Evolutionary conservation across 176 grass and related monocot species (phyloP).

Genomic region (Triticum urartu): DNA sequence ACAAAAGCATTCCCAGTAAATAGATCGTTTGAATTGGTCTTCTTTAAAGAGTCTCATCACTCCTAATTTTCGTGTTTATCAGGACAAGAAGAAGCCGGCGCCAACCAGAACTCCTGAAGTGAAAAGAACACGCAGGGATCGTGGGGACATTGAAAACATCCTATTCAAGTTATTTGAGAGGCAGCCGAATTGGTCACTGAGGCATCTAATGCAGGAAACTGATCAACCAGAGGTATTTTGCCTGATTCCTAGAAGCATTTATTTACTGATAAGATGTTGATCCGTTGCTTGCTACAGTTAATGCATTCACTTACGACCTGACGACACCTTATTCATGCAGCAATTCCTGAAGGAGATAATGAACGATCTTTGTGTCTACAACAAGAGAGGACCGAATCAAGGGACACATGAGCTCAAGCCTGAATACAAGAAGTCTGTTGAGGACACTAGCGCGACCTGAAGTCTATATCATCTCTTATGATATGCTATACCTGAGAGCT

Average conservation of each 20-base stretch:
- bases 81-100: conserved; percentile 76
- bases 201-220: conserved; percentile 78
- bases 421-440: conserved; percentile 77
- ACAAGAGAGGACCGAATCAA: conserved; percentile 92
- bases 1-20: not conserved
- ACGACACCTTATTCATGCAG: conserved; percentile 38
- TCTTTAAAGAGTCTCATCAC: not conserved
- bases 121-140: conserved; percentile 76
- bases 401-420: conserved; percentile 91
- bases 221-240: conserved; percentile 84
- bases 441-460: conserved; percentile 43
- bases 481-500: not conserved
- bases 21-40: not conserved
- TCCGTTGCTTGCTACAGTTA: not conserved
- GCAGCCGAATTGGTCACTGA: conserved; percentile 90
- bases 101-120: conserved; percentile 53
- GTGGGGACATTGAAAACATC: conserved; percentile 73
- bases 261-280: not conserved
- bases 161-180: conserved; percentile 93
- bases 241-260: not conserved
- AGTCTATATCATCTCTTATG: not conserved
- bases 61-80: not conserved
- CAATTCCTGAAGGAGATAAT: conserved; percentile 97
- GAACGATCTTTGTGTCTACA: conserved; percentile 82
- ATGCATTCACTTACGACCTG: not conserved